phyloP scores from a whole-genome alignment of 805 yeast genomes.

The Sugiyamaella valdiviana region DNA sequence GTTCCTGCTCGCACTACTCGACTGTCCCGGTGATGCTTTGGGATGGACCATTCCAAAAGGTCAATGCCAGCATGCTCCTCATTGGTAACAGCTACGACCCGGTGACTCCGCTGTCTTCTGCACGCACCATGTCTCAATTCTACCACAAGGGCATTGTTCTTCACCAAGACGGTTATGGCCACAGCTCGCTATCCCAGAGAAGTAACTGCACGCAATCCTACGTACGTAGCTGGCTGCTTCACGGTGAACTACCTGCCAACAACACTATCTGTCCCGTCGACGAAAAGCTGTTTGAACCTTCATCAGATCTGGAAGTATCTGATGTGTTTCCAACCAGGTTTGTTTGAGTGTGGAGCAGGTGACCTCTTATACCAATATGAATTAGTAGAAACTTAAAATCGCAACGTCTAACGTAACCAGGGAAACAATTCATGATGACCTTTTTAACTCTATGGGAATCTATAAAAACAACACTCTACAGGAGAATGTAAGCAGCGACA shows the following conservation, averaged over 20 bases:
- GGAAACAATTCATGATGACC: not conserved
- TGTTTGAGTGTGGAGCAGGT: too few species aligned
- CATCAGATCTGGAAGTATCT: too few species aligned
- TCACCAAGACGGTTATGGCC: conserved; percentile 21
- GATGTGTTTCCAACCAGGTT: too few species aligned
- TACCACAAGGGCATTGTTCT: conserved; percentile 18
- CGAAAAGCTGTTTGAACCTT: conserved; percentile 2
- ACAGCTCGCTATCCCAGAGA: conserved; percentile 21
- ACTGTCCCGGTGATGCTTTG: conserved; percentile 8
- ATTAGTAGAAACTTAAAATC: too few species aligned
- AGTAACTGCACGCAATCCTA: conserved; percentile 16
- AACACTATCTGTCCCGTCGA: conserved; percentile 14
- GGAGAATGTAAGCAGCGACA: not conserved
- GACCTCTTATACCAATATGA: too few species aligned
- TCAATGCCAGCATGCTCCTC: conserved; percentile 15
- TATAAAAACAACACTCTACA: not conserved
- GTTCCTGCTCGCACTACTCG: not conserved
- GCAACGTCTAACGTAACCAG: not conserved
- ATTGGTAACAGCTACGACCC: conserved; percentile 24
- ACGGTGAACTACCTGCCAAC: conserved; percentile 16
- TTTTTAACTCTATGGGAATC: not conserved
- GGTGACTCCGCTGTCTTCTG: conserved; percentile 21
- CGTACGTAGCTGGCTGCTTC: conserved; percentile 13
- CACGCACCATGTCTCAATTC: conserved; percentile 13
- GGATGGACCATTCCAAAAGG: conserved; percentile 15